Evolutionary conservation across 768 basidiomycete genomes (phyloP).

Genomic region (Gloeopeniophorella convolvens): DNA sequence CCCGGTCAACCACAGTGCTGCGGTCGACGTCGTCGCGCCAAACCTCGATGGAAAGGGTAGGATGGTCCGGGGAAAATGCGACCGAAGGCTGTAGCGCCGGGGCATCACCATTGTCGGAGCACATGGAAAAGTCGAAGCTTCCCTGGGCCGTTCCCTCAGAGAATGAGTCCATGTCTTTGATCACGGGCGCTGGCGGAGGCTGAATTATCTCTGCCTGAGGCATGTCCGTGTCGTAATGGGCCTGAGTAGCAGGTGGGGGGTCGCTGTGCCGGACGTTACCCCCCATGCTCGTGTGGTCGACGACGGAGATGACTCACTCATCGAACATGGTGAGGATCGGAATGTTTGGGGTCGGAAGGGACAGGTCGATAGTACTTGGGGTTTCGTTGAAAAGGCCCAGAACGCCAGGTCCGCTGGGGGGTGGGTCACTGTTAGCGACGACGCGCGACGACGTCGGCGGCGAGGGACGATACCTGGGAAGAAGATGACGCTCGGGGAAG

Average conservation of each 20-base stretch:
- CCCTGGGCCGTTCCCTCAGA: slow-evolving; percentile 51
- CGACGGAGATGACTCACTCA: slow-evolving; percentile 12
- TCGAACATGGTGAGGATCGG: slow-evolving; percentile 3
- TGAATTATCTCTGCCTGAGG: slow-evolving; percentile 21
- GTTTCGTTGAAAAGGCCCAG: slow-evolving; percentile 20
- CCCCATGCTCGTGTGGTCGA: not conserved
- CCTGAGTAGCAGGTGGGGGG: slow-evolving; percentile 3
- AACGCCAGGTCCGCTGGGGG: slow-evolving; percentile 19
- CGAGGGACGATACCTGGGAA: slow-evolving; percentile 6
- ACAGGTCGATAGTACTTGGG: slow-evolving; percentile 18
- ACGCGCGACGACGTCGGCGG: not conserved
- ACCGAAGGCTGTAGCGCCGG: slow-evolving; percentile 10
- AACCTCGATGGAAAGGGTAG: slow-evolving; percentile 31
- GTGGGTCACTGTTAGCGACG: slow-evolving; percentile 1
- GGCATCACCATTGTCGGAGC: slow-evolving; percentile 12
- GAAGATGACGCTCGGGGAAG: slow-evolving; percentile 14
- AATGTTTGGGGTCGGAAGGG: slow-evolving; percentile 14
- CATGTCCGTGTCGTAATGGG: slow-evolving; percentile 8
- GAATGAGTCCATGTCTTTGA: slow-evolving; percentile 55
- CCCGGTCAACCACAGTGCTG: slow-evolving; percentile 4
- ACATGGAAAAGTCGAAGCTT: slow-evolving; percentile 43
- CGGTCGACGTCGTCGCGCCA: slow-evolving; percentile 39
- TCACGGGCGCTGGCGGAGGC: slow-evolving; percentile 37
- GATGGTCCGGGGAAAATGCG: slow-evolving; percentile 22
- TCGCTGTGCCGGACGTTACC: slow-evolving; percentile 2